Evolutionary conservation across 2,329 filamentous ascomycete species (phyloP), one percentile per base, ranked within the genome.

Genomic region (Monilinia vaccinii-corymbosi): DNA sequence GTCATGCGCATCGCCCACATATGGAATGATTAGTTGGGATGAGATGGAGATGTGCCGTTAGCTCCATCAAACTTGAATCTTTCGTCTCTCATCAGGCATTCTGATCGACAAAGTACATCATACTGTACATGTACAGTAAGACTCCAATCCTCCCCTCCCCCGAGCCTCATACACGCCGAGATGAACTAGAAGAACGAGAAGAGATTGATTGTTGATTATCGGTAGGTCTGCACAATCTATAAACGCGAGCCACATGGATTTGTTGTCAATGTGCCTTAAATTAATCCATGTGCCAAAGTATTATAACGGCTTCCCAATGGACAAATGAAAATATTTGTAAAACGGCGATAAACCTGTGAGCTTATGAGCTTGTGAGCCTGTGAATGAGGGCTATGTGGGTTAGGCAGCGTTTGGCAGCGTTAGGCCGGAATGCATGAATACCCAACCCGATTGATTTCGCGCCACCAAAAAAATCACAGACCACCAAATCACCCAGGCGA

Each of bases 381-480:
- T 56, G n/a, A 36, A 49, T 57, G 28, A 51, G 31, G 42, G 47
- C 47, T 53, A 40, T 45, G 25, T 57, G 45, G 55, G 21, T 57
- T 57, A 57, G 55, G 55, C 55, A 57, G 32, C 34, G 45, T 47
- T 55, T 50, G 11, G 50, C 34, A 28, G 28, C 42, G 53, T 61
- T 65, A 71, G 75, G 74, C 73, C 64, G 67, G 65, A 65, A 74
- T 71, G 76, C 75, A 75, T 78, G 73, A 73, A 71, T 77, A 75
- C 76, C 76, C 75, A 75, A 78, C 72, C 61, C 68, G 64, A 60
- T 56, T 60, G 62, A 62, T 52, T 66, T 65, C 63, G 65, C 65
- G 60, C 58, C 53, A 61, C 55, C 28, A 44, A 53, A 25, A 53
- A 21, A 53, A 44, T 44, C 51, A 53, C 51, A 53, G 51, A 44